phyloP scores from a whole-genome alignment of 106 monocot genomes.

The Dioscorea dumetorum region DNA sequence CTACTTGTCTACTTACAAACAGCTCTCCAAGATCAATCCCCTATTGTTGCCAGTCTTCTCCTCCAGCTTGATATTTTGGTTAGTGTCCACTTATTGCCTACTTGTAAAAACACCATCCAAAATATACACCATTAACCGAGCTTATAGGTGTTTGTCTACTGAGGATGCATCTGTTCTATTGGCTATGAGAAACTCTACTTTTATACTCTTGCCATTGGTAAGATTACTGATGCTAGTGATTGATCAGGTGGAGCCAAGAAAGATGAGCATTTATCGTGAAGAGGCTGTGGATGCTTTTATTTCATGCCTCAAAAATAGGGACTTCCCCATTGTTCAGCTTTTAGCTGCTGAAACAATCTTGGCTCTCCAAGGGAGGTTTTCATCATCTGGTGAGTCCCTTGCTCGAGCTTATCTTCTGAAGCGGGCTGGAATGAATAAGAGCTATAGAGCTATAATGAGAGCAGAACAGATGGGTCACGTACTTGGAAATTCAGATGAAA shows the following conservation, averaged over 20 bases:
- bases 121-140: no score
- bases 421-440: slow-evolving; percentile 41
- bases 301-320: slow-evolving; percentile 35
- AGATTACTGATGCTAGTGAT: no score
- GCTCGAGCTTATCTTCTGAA: slow-evolving; percentile 1
- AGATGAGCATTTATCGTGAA: slow-evolving; percentile 51
- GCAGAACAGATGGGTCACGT: slow-evolving; percentile 8
- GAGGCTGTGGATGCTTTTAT: slow-evolving; percentile 54
- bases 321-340: slow-evolving; percentile 30
- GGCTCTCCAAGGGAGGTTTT: slow-evolving; percentile 23
- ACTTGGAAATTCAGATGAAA: slow-evolving; percentile 26
- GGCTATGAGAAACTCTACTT: no score
- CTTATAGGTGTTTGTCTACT: no score
- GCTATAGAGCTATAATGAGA: slow-evolving; percentile 18
- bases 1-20: slow-evolving; percentile 47
- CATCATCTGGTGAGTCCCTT: slow-evolving; percentile 36
- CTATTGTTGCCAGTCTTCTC: slow-evolving; percentile 45
- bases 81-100: neutral
- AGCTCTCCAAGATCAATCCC: slow-evolving; percentile 37
- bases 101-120: no score
- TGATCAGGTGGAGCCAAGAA: slow-evolving; percentile 47
- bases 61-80: slow-evolving; percentile 65
- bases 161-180: no score
- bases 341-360: slow-evolving; percentile 34
- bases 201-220: no score